Conservation (phyloP, 352 stramenopile species). For the Phytophthora sp. region DNA sequence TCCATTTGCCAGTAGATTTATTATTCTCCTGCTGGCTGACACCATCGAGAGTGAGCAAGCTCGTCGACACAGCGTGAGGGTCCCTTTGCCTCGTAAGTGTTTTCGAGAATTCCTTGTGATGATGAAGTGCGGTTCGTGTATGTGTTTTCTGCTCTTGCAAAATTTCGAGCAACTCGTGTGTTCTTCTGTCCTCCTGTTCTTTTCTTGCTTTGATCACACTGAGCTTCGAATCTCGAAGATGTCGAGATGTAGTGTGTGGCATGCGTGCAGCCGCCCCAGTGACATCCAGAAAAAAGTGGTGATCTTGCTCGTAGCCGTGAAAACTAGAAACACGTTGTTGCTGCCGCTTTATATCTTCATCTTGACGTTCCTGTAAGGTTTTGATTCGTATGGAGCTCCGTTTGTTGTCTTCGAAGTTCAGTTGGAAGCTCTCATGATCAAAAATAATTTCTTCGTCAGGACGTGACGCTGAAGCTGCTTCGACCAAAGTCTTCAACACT, state of each 20-base stretch:
- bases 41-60: slow-evolving; percentile 15
- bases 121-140: slow-evolving; percentile 21
- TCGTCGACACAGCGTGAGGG: slow-evolving; percentile 7
- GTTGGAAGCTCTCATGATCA: slow-evolving; percentile 15
- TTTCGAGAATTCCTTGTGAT: slow-evolving; percentile 23
- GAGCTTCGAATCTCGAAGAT: slow-evolving; percentile 32
- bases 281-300: slow-evolving; percentile 28
- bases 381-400: slow-evolving; percentile 10
- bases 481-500: slow-evolving; percentile 13
- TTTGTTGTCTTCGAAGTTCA: slow-evolving; percentile 6
- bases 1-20: not conserved
- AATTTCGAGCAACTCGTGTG: slow-evolving; percentile 28
- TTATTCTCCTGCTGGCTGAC: not conserved
- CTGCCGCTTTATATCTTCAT: slow-evolving; percentile 13
- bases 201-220: slow-evolving; percentile 28
- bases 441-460: slow-evolving; percentile 12
- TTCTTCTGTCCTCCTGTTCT: slow-evolving; percentile 22
- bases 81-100: slow-evolving; percentile 6
- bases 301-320: slow-evolving; percentile 29
- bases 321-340: slow-evolving; percentile 22
- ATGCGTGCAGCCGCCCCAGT: slow-evolving; percentile 31
- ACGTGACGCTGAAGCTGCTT: not conserved
- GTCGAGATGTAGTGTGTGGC: slow-evolving; percentile 26
- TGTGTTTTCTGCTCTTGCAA: slow-evolving; percentile 35
- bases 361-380: slow-evolving; percentile 5